Conservation (phyloP, 768 basidiomycete genomes). For the Baorangia bicolor region DNA sequence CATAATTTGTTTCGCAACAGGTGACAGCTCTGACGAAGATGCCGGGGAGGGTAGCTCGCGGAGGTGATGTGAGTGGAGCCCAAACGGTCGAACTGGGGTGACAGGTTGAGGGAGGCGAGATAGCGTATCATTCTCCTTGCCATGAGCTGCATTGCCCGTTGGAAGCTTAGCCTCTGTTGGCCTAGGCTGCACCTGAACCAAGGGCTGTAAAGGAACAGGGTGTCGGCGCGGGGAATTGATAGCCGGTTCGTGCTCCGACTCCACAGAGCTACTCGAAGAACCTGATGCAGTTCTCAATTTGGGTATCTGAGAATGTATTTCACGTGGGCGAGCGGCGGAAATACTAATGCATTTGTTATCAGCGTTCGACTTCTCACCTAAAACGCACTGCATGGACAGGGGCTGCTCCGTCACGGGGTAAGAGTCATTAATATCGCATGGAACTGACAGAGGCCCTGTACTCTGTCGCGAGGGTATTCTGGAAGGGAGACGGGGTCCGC, state of each 20-base stretch:
- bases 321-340: slow-evolving; percentile 5
- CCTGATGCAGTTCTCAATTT: slow-evolving; percentile 28
- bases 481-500: slow-evolving; percentile 42
- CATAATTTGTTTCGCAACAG: slow-evolving; percentile 68
- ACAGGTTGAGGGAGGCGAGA: slow-evolving; percentile 37
- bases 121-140: slow-evolving; percentile 24
- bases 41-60: slow-evolving; percentile 54
- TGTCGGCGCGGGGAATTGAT: background rate
- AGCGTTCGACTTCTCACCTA: slow-evolving; percentile 18
- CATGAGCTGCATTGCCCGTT: background rate
- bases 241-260: slow-evolving; percentile 6
- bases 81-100: slow-evolving; percentile 47
- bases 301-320: slow-evolving; percentile 29
- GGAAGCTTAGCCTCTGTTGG: background rate
- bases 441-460: slow-evolving; percentile 12
- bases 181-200: background rate
- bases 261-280: slow-evolving; percentile 26
- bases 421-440: background rate
- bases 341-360: slow-evolving; percentile 1
- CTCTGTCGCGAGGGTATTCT: slow-evolving; percentile 35
- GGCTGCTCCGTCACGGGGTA: background rate
- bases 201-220: slow-evolving; percentile 7
- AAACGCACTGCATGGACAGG: background rate
- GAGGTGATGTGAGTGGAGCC: slow-evolving; percentile 33
- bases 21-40: slow-evolving; percentile 73